Percentiles rank a stretch among this genome's conserved stretches.
These are phyloP conservation scores for Verticillium albo-atrum DNA, from an alignment of 2,329 filamentous ascomycete species.

Conservation along the genomic window DNA sequence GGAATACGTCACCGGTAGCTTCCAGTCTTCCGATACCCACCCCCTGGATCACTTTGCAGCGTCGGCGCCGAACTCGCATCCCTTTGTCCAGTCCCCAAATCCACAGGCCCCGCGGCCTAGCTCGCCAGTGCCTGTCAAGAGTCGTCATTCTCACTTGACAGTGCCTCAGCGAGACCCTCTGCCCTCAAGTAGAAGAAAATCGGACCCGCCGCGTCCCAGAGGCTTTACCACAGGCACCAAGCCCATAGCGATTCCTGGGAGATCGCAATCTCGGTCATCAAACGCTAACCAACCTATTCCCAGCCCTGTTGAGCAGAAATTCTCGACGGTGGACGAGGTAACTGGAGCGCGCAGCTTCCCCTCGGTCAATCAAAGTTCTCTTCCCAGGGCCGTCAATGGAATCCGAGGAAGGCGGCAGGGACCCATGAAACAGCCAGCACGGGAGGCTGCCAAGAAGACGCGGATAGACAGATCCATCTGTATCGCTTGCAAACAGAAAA, in stretches of 20 bases:
- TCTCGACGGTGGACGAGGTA: neutral
- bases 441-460: slow-evolving; percentile 8
- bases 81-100: neutral
- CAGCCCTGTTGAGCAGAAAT: neutral
- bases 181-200: neutral
- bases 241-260: neutral
- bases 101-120: neutral
- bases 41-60: neutral
- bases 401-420: slow-evolving; percentile 7
- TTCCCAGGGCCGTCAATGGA: neutral
- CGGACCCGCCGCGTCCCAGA: neutral
- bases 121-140: neutral
- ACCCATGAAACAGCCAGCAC: slow-evolving; percentile 6
- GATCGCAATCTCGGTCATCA: neutral
- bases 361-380: neutral
- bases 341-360: neutral
- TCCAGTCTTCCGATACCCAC: neutral
- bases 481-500: slow-evolving; percentile 12
- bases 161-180: neutral
- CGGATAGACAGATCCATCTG: slow-evolving; percentile 12
- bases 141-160: neutral
- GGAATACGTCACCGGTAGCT: neutral
- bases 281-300: neutral
- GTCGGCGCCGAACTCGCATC: neutral
- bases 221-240: neutral